Percentiles rank a stretch among this genome's conserved stretches.
These are phyloP conservation scores for Pyrenochaeta sp. DNA, from an alignment of 2,329 filamentous ascomycete species.

Conservation along the genomic window DNA sequence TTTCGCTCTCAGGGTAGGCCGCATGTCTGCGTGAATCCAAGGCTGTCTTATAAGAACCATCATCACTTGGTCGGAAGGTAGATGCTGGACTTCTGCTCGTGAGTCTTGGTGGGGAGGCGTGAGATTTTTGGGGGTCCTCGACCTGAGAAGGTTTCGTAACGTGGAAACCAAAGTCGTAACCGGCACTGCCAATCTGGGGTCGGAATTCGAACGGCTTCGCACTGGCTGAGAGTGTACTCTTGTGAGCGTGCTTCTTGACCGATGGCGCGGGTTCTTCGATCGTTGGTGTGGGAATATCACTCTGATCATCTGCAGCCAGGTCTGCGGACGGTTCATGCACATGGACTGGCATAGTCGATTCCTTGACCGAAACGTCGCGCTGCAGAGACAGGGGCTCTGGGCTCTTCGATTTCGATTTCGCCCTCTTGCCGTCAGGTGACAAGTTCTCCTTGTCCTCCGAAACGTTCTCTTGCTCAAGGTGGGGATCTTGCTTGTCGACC, in stretches of 20 bases:
- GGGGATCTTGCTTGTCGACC: constrained; percentile 27
- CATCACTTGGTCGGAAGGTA: constrained; percentile 51
- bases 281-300: constrained; percentile 39
- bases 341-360: constrained; percentile 13
- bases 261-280: constrained; percentile 37
- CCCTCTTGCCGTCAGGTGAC: constrained; percentile 36
- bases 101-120: constrained; percentile 27
- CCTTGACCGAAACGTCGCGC: constrained; percentile 13
- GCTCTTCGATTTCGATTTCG: constrained; percentile 39
- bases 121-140: constrained; percentile 32
- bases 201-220: constrained; percentile 72
- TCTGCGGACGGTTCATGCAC: constrained; percentile 29
- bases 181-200: constrained; percentile 36
- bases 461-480: constrained; percentile 31
- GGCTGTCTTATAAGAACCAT: constrained; percentile 50
- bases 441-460: constrained; percentile 50
- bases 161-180: constrained; percentile 50
- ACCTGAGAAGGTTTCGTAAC: constrained; percentile 49
- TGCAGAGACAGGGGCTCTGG: constrained; percentile 32
- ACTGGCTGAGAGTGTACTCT: constrained; percentile 71
- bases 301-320: constrained; percentile 27
- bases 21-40: constrained; percentile 43
- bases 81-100: constrained; percentile 50
- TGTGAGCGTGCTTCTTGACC: constrained; percentile 37
- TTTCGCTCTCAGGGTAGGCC: constrained; percentile 49